These are phyloP conservation scores for Neonectria magnoliae DNA, from an alignment of 2,329 filamentous ascomycete species.

Conservation along the genomic window DNA sequence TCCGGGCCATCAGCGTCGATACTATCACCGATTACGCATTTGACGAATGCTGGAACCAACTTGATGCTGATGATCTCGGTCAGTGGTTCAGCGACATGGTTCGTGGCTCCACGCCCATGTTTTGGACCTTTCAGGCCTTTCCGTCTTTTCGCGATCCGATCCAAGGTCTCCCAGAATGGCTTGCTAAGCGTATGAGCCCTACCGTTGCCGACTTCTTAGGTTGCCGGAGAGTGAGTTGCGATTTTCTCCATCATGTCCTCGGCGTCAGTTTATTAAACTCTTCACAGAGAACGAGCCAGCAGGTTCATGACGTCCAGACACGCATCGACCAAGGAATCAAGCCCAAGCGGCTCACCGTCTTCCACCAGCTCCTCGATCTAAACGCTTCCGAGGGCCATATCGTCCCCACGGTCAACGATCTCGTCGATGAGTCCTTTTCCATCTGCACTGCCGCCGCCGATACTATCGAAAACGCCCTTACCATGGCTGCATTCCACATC, in stretches of 20 bases:
- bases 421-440: conserved; percentile 18
- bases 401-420: conserved; percentile 1
- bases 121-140: conserved; percentile 24
- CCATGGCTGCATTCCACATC: conserved; percentile 17
- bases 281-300: conserved; percentile 14
- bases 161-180: conserved; percentile 7
- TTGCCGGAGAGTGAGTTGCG: neutral
- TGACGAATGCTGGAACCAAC: conserved; percentile 29
- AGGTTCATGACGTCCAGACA: conserved; percentile 10
- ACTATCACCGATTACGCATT: conserved; percentile 32
- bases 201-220: conserved; percentile 18
- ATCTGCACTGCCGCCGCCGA: conserved; percentile 21
- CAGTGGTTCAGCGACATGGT: conserved; percentile 27
- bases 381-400: conserved; percentile 8
- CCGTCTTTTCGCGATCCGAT: conserved; percentile 6
- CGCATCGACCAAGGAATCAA: conserved; percentile 16
- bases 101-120: conserved; percentile 12
- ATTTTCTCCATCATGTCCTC: neutral
- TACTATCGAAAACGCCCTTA: conserved; percentile 17
- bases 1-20: conserved; percentile 28
- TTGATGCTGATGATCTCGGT: conserved; percentile 22
- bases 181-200: conserved; percentile 14
- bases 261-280: neutral
- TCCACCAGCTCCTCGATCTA: conserved; percentile 20
- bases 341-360: conserved; percentile 13